Evolutionary conservation across 2,329 filamentous ascomycete genomes (phyloP).

Genomic region (Paecilomyces sp.): DNA sequence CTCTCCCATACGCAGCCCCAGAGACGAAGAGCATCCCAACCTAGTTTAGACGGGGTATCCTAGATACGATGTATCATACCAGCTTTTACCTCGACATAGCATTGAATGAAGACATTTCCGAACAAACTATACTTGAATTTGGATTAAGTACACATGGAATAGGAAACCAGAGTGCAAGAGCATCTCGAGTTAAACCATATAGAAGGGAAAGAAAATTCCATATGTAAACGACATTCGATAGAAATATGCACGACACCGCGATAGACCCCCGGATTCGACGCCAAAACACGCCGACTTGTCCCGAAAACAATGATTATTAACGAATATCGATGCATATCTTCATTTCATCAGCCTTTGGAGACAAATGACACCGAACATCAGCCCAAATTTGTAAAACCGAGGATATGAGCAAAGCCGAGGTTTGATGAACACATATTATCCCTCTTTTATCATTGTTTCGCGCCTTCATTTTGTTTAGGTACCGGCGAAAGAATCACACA

Average conservation of each 20-base stretch:
- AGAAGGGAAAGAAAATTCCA: neutral
- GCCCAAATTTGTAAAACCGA: neutral
- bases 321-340: conserved; percentile 11
- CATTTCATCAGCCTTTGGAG: conserved; percentile 6
- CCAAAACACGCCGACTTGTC: conserved; percentile 9
- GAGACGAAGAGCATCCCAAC: too few relatives aligned
- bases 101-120: neutral
- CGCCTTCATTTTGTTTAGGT: conserved; percentile 27
- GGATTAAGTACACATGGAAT: neutral
- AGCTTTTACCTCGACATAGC: neutral
- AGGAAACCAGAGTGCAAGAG: neutral
- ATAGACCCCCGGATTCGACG: conserved; percentile 4
- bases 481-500: conserved; percentile 12
- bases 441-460: conserved; percentile 15
- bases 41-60: too few relatives aligned
- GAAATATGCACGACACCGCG: neutral
- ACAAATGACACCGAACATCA: conserved; percentile 5
- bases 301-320: conserved; percentile 9
- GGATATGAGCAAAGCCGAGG: neutral
- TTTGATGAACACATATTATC: neutral
- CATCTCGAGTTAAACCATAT: neutral
- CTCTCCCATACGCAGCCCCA: too few relatives aligned
- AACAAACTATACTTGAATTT: neutral
- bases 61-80: too few relatives aligned
- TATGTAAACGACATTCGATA: neutral